Base-by-base conservation (phyloP, 2,329 filamentous ascomycete species). In the Cercospora beticola region DNA sequence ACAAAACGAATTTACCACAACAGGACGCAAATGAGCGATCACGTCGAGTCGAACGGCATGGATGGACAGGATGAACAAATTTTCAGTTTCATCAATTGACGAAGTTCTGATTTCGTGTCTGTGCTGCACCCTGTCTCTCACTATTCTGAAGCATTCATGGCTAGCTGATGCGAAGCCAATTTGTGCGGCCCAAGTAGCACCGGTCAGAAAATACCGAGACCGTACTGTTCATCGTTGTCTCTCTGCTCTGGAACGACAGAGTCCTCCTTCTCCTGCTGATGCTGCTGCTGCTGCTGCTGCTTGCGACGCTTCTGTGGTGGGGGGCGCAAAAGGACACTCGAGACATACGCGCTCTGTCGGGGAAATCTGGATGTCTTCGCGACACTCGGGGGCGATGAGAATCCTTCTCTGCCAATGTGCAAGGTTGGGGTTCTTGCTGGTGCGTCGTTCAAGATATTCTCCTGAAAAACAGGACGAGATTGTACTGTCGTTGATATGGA, bases 391-490 rank as follows among this genome's bases (percentile, higher is more conserved):
- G 26, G 54, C 16, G 54, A 28, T 33, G 54, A 58, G 26, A 30
- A 49, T 56, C 23, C 28, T 14, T 64, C 46, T 57, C 31, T 57
- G n/a, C 49, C 62, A 36, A 64, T 56, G 30, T 52, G 62, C 26
- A 64, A 26, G 49, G 52, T 40, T 12, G 62, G 62, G 18, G 62
- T 63, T 49, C 30, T 56, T 43, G 65, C 36, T 30, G 43, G 36
- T 18, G 33, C 46, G 52, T 66, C 64, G 43, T 66, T 66, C 18
- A 52, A 26, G 36, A 68, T 68, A 28, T 58, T 62, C 59, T 70
- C 68, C 58, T 67, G 65, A 54, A 43, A 64, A 18, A 64, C 62
- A 64, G 62, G 62, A 43, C 62, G 62, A 40, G 52, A 28, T 23
- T 31, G 52, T n/a, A 8, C 52, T 33, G 18, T 43, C 3, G 36